Conservation (phyloP, 768 basidiomycete genomes). For the Suillus subaureus region DNA sequence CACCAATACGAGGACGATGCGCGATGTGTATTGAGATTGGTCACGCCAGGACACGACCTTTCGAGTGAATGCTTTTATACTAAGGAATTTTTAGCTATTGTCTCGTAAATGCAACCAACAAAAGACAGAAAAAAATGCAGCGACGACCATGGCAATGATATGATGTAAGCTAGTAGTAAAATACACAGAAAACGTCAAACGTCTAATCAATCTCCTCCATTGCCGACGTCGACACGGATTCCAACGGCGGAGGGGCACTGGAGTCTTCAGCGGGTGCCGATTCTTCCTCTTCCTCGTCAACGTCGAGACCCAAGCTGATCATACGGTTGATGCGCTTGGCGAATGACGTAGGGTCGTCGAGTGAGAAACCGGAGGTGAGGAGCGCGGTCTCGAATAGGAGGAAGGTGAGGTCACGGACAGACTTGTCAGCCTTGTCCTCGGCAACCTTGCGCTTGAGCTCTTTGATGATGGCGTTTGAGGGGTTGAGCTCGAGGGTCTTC, state of each 20-base stretch:
- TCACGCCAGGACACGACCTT: background rate
- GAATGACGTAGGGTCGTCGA: constrained; percentile 94
- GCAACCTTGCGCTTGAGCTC: constrained; percentile 94
- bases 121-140: constrained; percentile 23
- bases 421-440: constrained; percentile 98
- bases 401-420: constrained; percentile 94
- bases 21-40: background rate
- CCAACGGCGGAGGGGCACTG: constrained; percentile 54
- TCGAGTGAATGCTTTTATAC: constrained; percentile 14
- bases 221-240: constrained; percentile 70
- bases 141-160: constrained; percentile 18
- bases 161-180: constrained; percentile 23
- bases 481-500: constrained; percentile 98
- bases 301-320: constrained; percentile 90
- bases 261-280: constrained; percentile 45
- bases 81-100: constrained; percentile 23
- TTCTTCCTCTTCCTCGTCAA: constrained; percentile 71
- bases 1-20: background rate
- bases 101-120: constrained; percentile 28
- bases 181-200: constrained; percentile 24
- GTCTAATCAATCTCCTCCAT: constrained; percentile 97
- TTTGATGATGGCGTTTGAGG: constrained; percentile 89
- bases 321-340: constrained; percentile 96
- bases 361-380: constrained; percentile 92
- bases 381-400: constrained; percentile 97